Base-by-base conservation (phyloP, 768 basidiomycete species). In the Phylloporus scabripes region DNA sequence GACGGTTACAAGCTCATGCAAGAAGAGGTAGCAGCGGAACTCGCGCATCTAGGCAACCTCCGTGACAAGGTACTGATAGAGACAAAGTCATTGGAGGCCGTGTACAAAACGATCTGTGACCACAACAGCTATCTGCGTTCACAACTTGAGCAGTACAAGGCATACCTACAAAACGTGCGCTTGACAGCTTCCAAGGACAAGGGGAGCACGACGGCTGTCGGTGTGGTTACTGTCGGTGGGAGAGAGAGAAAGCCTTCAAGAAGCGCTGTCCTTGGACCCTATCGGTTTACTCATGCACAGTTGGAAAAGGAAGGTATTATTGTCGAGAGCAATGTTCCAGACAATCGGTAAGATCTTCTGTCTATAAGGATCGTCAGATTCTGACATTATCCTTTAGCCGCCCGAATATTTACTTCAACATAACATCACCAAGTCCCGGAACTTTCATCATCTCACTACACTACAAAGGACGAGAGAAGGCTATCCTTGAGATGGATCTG, bases 261-360 rank as follows among this genome's bases (percentile, higher is more conserved):
- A 72, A 80, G 83, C 17, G 82, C 87, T 36, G 85, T 91, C 9
- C 80, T 95, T 36, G 96, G 96, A 5, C 96, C 96, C 10, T 97
- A 96, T 70, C 80, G 96, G 53, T 99, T 96, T 62, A 98, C 96
- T 3, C 96, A 99, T 65, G 91, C 91, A 21, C 96, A 98, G 66
- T 72, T 99, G 57, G 96, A 99, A 75, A 98, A 97, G 71, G 96
- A 98, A 71, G 94, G 94, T 11, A 94, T 99, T 61, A 98, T 99
- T 62, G 91, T 98, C 42, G 94, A 98, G 69, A 97, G 94, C 64
- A 98, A 98, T 68, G 96, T 99, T 24, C 96, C 96, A 10, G 96
- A 99, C 66, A 97, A 95, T 64, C 78, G 95, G 94, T 90, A 51
- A 60, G 85, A 17, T 3, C 17, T 17, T 31, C 7, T 11, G 17